A percentile compares a stretch with the other conserved stretches of the same genome.
These are phyloP conservation scores for Coemansia sp. DNA, from an alignment of 371 early-diverging fungal species.

Conservation along the genomic window DNA sequence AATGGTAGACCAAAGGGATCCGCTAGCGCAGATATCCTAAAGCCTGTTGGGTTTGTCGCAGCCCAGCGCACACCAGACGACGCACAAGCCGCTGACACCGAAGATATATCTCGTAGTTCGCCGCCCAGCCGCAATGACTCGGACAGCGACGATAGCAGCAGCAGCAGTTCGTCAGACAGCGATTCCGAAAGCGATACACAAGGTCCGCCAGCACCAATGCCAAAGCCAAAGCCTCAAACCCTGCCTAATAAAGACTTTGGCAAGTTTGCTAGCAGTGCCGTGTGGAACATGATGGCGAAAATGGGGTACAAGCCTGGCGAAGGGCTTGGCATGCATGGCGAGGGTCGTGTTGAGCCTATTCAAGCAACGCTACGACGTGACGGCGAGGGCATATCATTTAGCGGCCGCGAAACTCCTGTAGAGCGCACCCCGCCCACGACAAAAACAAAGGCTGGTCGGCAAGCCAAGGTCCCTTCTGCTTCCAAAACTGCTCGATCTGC, in stretches of 20 bases:
- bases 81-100: not conserved
- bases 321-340: slow-evolving; percentile 77
- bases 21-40: not conserved
- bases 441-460: not conserved
- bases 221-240: not conserved
- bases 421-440: not conserved
- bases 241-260: slow-evolving; percentile 68
- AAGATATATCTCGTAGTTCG: not conserved
- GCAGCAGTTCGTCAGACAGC: not conserved
- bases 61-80: not conserved
- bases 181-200: not conserved
- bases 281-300: slow-evolving; percentile 76
- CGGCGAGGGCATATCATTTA: slow-evolving; percentile 70
- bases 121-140: slow-evolving; percentile 14
- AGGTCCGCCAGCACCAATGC: not conserved
- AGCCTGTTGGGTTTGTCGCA: slow-evolving; percentile 25
- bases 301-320: slow-evolving; percentile 77
- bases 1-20: not conserved
- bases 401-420: slow-evolving; percentile 23
- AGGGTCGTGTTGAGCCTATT: slow-evolving; percentile 86
- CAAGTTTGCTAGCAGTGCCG: slow-evolving; percentile 77
- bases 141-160: slow-evolving; percentile 5
- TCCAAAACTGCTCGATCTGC: not conserved
- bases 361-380: slow-evolving; percentile 80
- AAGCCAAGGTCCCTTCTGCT: not conserved